These are phyloP conservation scores for Euphrasia arctica DNA, from an alignment of 305 asterid species.

Conservation along the genomic window DNA sequence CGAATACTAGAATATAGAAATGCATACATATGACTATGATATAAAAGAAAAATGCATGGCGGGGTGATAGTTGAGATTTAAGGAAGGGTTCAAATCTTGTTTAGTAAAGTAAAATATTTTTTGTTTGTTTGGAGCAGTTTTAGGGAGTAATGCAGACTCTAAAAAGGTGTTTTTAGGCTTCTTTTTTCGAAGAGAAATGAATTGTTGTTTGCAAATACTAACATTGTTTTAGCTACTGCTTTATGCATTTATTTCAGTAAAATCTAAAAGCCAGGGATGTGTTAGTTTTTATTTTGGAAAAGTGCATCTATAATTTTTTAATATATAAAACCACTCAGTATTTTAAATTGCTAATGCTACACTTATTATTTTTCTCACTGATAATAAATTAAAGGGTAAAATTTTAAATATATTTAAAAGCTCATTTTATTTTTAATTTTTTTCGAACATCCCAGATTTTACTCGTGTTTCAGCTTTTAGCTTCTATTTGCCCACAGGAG, in stretches of 20 bases:
- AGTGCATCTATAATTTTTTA: neutral
- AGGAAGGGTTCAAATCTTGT: neutral
- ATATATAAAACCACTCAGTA: neutral
- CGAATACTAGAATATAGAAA: neutral
- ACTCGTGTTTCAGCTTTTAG: neutral
- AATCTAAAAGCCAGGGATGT: neutral
- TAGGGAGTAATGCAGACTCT: neutral
- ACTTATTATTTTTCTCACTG: neutral
- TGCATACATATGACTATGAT: slow-evolving; percentile 4
- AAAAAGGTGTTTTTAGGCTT: no score
- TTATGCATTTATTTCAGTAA: neutral
- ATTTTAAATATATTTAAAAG: no score
- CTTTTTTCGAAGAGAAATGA: no score
- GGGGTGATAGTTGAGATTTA: neutral
- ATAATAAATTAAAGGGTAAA: neutral
- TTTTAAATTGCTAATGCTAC: neutral
- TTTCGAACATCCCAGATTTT: neutral
- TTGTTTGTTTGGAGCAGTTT: neutral
- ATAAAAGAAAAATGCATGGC: neutral
- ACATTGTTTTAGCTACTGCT: neutral
- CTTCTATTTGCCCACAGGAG: neutral
- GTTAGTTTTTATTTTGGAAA: neutral
- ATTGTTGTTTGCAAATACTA: neutral
- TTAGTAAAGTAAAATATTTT: neutral
- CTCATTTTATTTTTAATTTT: neutral